Evolutionary conservation across 441 rosid genomes (phyloP), one percentile per base, ranked within the genome.

Genomic region (Pelargonium myrrhifolium): DNA sequence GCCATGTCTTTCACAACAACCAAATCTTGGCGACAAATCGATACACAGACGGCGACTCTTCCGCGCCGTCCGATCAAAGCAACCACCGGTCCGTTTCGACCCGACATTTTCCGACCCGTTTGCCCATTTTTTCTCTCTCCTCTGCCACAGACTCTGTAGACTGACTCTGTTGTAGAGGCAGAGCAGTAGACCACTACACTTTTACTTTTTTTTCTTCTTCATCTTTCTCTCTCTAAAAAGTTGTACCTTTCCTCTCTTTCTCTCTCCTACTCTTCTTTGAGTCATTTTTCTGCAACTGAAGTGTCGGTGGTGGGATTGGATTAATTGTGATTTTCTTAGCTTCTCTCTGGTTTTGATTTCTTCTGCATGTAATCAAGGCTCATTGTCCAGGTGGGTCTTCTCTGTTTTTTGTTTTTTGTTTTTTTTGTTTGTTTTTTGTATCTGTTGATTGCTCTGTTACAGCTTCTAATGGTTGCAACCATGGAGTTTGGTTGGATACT

Each of bases 261-360:
- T 56, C 61, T 56, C 28, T 56, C 61, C 28, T 21, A 2, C 26
- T 9, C 28, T 20, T 5, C 18, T 9, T 11, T 20, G 14, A 56
- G 22, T 56, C 61, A 56, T 56, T 56, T 56, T 56, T 8, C 61
- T 56, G 61, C 61, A 56, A 20, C 28, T 56, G 61, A n/a, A 28
- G 61, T 56, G 28, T 56, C 61, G 61, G 61, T 56, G 28, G 26
- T 18, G 39, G 39, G 39, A 35, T 35, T 35, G 39, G 39, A 35
- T 35, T 35, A 35, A 35, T 35, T 35, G 39, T 35, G 39, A 6
- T 35, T 35, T 35, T 1, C 39, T 35, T 35, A 6, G 39, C 9
- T 35, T 35, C 39, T 35, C 39, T 35, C 39, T 35, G 39, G 39
- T 35, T 35, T 35, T 35, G 8, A 7, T 35, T 7, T 42, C 12